phyloP scores from a whole-genome alignment of 805 yeast species.

The Candida ulmi region DNA sequence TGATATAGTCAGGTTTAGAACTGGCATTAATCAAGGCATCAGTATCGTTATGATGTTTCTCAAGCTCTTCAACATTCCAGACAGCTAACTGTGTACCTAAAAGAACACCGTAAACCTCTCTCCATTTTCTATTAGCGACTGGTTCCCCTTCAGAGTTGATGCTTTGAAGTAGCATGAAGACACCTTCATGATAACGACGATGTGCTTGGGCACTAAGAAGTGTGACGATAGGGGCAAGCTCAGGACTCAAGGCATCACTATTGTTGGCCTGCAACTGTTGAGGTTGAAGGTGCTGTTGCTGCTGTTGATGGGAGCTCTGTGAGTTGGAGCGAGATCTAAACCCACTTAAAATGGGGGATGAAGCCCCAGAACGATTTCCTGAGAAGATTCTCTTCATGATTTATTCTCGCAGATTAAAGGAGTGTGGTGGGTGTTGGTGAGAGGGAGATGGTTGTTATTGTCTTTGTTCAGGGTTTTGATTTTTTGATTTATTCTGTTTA shows the following conservation, averaged over 20 bases:
- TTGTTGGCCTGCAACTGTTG: not conserved
- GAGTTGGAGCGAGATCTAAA: slow-evolving; percentile 18
- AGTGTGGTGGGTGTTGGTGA: not conserved
- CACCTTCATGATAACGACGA: slow-evolving; percentile 72
- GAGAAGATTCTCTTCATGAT: slow-evolving; percentile 21
- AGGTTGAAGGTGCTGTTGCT: not conserved
- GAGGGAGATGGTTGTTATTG: too few species aligned
- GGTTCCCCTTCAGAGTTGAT: slow-evolving; percentile 83
- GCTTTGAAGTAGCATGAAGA: slow-evolving; percentile 67
- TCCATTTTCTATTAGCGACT: slow-evolving; percentile 73
- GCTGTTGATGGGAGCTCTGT: slow-evolving; percentile 1
- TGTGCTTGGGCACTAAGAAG: slow-evolving; percentile 68
- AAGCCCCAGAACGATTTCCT: slow-evolving; percentile 13
- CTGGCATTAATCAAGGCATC: slow-evolving; percentile 51
- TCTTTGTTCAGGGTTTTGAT: too few species aligned
- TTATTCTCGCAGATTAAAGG: too few species aligned
- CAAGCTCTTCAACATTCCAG: slow-evolving; percentile 77
- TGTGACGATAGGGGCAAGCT: slow-evolving; percentile 63
- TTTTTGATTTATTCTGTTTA: too few species aligned
- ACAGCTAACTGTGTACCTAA: slow-evolving; percentile 88
- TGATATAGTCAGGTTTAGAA: slow-evolving; percentile 79
- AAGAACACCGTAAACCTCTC: slow-evolving; percentile 86
- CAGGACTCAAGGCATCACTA: slow-evolving; percentile 27
- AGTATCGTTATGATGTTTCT: slow-evolving; percentile 38
- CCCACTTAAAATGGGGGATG: slow-evolving; percentile 12